Base-by-base conservation (phyloP, 1,139 yeast species). In the Zygotorulaspora mrakii region DNA sequence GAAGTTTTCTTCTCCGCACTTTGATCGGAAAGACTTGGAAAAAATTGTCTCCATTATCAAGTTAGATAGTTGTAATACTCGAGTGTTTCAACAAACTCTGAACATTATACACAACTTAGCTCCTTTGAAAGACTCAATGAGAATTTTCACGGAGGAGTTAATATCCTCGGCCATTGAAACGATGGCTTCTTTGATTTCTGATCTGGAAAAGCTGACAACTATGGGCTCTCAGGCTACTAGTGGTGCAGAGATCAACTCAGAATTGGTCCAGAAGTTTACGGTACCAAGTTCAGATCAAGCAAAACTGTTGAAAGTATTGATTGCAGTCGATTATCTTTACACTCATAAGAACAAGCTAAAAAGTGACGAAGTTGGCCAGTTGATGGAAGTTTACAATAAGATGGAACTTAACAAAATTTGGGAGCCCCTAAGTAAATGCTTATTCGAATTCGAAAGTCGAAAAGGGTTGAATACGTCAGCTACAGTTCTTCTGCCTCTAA, bases 261-360 rank as follows among this genome's bases (percentile, higher is more conserved):
- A 74, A 37, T 63, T 74, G 1, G 70, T 88, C 49, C 68, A 77
- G 12, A 77, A 77, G 52, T 87, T 89, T 55, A 83, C 94, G 11
- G 79, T 89, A 0, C 78, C 89, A 2, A 79, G 86, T 35, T 84
- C 96, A 0, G 88, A 84, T 46, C 97, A 89, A 61, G 87, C 96
- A 7, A 88, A 88, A 55, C 66, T 91, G 14, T 68, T 91, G 43
- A 71, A 96, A 39, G 81, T 88, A 4, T 69, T 89, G 51, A 89
- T 97, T 0, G 96, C 96, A 0, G 71, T 89, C 47, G 96, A 89
- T 55, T 88, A 83, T 54, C 71, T 89, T 62, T 83, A 78, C 61
- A 52, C 55, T 14, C 65, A 61, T 35, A 60, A 54, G 35, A 55
- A 57, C 17, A 60, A 61, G 9, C 53, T 54, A 12, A 59, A 55